phyloP scores from a whole-genome alignment of 2,329 filamentous ascomycete species.

The Helminthosporium solani region DNA sequence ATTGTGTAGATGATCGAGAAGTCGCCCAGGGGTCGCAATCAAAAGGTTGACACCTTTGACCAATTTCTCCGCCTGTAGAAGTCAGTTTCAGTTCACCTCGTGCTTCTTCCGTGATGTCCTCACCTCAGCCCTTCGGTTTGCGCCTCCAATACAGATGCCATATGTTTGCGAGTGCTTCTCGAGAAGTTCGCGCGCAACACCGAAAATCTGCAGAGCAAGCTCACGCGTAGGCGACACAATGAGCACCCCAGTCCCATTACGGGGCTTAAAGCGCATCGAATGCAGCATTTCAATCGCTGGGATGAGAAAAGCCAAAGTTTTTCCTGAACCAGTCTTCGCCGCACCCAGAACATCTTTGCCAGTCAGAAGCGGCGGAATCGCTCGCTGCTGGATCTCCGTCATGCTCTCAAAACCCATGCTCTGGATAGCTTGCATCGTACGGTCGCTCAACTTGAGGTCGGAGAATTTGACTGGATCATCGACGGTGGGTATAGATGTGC shows the following conservation, averaged over 20 bases:
- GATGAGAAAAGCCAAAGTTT: conserved; percentile 92
- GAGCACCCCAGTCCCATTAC: conserved; percentile 82
- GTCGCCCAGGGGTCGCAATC: conserved; percentile 87
- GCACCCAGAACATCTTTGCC: conserved; percentile 92
- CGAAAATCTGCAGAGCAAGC: conserved; percentile 92
- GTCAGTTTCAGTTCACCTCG: neutral
- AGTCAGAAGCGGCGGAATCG: conserved; percentile 83
- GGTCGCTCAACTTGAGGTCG: conserved; percentile 82
- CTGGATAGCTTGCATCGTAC: conserved; percentile 82
- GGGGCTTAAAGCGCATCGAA: conserved; percentile 87
- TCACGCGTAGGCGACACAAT: conserved; percentile 92
- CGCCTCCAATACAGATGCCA: conserved; percentile 93
- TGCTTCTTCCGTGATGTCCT: neutral
- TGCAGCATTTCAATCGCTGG: conserved; percentile 92
- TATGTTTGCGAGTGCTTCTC: conserved; percentile 91
- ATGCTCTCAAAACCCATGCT: conserved; percentile 94
- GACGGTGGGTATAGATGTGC: conserved; percentile 59
- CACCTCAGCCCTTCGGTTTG: conserved; percentile 78
- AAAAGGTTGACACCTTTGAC: conserved; percentile 91
- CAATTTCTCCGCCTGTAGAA: conserved; percentile 72
- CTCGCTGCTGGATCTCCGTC: conserved; percentile 89
- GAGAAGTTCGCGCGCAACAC: conserved; percentile 91
- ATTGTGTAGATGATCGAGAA: conserved; percentile 92
- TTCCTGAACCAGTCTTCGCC: conserved; percentile 94
- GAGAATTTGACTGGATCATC: conserved; percentile 70